A percentile compares a stretch with the other conserved stretches of the same genome.
Conservation (phyloP, 2,329 filamentous ascomycete genomes). For the Fusarium denticulatum region DNA sequence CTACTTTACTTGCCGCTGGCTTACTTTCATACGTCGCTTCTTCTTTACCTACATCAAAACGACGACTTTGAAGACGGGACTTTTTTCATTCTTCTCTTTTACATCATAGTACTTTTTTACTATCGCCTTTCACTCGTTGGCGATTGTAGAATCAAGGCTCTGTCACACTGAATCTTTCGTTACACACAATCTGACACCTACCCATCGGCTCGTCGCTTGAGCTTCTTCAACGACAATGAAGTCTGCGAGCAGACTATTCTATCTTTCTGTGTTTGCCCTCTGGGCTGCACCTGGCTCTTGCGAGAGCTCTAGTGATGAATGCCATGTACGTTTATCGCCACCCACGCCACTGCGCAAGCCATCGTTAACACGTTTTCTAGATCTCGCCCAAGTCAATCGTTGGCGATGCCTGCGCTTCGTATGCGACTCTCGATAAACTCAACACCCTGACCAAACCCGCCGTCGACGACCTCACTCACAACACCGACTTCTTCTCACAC, state of each 20-base stretch:
- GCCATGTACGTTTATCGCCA: conserved; percentile 58
- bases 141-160: neutral
- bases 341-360: neutral
- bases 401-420: conserved; percentile 93
- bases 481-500: conserved; percentile 97
- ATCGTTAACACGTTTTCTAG: conserved; percentile 63
- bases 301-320: conserved; percentile 57
- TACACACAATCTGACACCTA: neutral
- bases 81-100: neutral
- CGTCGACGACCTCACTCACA: conserved; percentile 81
- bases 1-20: conserved; percentile 27
- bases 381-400: conserved; percentile 90
- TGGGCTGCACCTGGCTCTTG: conserved; percentile 62
- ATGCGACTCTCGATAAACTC: conserved; percentile 85
- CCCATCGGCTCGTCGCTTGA: conserved; percentile 5
- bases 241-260: conserved; percentile 64
- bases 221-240: conserved; percentile 54
- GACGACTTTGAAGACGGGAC: neutral
- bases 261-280: conserved; percentile 65
- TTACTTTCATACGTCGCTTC: conserved; percentile 39
- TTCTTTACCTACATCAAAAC: conserved; percentile 20
- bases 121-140: conserved; percentile 29
- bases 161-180: neutral
- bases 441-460: conserved; percentile 81
- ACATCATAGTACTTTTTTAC: neutral